A percentile compares a stretch with the other conserved stretches of the same genome.
Evolutionary conservation across 257 asterid species (phyloP).

Genomic region (Solanum habrochaites): DNA sequence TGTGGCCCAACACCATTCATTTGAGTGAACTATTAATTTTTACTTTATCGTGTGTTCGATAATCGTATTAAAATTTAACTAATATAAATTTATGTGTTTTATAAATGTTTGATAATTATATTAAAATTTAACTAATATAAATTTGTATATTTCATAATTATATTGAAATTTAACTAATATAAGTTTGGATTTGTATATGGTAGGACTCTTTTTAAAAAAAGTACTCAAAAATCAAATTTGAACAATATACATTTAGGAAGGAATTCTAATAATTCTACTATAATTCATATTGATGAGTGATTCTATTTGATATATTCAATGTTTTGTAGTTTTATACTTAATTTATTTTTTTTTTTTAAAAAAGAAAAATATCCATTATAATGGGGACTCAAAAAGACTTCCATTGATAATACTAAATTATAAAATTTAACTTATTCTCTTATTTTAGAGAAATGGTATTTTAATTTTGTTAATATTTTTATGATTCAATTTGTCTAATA

Average conservation of each 20-base stretch:
- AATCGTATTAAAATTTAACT: no score
- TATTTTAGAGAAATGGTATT: not conserved
- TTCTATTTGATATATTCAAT: not conserved
- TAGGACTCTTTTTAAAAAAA: no score
- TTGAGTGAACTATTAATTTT: not conserved
- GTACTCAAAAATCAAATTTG: no score
- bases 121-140: no score
- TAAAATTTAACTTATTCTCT: not conserved
- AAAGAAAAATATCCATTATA: no score
- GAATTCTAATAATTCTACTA: no score
- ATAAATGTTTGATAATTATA: no score
- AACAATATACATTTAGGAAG: no score
- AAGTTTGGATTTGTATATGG: rapidly evolving
- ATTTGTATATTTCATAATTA: no score
- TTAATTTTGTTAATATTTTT: not conserved
- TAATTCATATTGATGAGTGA: not conserved
- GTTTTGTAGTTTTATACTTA: not conserved
- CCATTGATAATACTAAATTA: not conserved
- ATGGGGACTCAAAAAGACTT: not conserved
- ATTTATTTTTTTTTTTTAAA: not conserved
- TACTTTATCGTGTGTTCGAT: rapidly evolving
- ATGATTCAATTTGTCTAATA: not conserved
- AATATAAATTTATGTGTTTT: rapidly evolving
- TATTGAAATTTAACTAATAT: no score
- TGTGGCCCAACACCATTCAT: not conserved